Percentiles rank a stretch among this genome's conserved stretches.
Conservation (phyloP, 441 rosid genomes). For the Populus hybrid region DNA sequence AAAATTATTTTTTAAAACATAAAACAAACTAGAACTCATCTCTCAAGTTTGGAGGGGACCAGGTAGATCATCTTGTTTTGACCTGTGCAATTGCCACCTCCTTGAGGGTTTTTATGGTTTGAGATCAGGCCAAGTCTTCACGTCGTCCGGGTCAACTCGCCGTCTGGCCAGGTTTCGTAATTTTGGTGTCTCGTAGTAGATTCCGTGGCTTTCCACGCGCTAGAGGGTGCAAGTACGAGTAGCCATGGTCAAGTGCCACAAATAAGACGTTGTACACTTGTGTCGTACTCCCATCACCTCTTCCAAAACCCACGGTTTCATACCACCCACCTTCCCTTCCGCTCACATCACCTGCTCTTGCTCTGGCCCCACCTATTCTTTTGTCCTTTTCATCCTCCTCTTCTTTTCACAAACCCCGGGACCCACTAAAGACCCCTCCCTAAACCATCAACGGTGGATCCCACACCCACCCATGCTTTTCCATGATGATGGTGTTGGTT, state of each 20-base stretch:
- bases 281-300: background rate
- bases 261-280: background rate
- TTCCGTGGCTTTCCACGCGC: background rate
- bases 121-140: background rate
- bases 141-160: background rate
- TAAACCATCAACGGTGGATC: background rate
- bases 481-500: background rate
- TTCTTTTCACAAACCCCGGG: background rate
- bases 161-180: background rate
- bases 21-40: too few species aligned
- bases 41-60: too few species aligned
- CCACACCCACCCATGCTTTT: background rate
- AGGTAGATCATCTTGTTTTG: too few species aligned
- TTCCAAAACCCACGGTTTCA: conserved; percentile 12
- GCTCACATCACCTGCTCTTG: conserved; percentile 1
- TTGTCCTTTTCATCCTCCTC: conserved; percentile 15
- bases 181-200: background rate
- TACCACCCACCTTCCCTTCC: background rate
- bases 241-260: background rate
- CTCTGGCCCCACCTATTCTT: background rate
- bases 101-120: background rate
- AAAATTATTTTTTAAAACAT: too few species aligned
- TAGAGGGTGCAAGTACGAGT: background rate
- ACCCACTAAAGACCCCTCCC: background rate
- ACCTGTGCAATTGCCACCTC: too few species aligned